Percentiles rank a stretch among this genome's conserved stretches.
Evolutionary conservation across 2,329 filamentous ascomycete genomes (phyloP).

Genomic region (Penicillium hordei): DNA sequence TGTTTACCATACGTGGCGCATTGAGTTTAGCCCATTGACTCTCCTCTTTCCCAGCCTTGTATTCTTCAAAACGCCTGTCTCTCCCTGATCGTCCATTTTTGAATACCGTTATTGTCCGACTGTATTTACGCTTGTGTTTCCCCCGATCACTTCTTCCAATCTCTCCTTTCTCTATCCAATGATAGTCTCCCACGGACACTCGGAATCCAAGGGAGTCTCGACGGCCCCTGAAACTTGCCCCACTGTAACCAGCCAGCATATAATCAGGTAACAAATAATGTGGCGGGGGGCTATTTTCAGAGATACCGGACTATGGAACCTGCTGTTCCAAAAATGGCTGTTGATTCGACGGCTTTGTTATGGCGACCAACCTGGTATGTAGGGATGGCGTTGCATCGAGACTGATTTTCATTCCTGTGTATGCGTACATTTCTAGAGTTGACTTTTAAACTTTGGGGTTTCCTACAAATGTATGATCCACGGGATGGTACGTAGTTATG

Average conservation of each 20-base stretch:
- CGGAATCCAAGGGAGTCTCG: constrained; percentile 26
- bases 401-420: constrained; percentile 25
- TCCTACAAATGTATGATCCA: background rate
- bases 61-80: background rate
- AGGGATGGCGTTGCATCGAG: constrained; percentile 29
- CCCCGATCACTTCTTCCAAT: background rate
- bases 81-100: background rate
- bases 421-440: background rate
- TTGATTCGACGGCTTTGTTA: constrained; percentile 24
- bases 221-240: constrained; percentile 36
- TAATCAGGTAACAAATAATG: constrained; percentile 24
- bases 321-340: background rate
- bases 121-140: constrained; percentile 10
- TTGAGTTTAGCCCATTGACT: background rate
- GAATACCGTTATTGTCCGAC: constrained; percentile 15
- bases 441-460: background rate
- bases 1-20: constrained; percentile 10
- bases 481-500: background rate
- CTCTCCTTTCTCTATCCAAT: constrained; percentile 10
- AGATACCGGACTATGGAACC: constrained; percentile 12
- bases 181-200: background rate
- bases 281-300: constrained; percentile 11
- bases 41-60: background rate
- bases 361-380: constrained; percentile 29
- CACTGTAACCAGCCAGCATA: constrained; percentile 19